Base-by-base conservation (phyloP, 2,329 filamentous ascomycete species). In the Emericellopsis cladophorae region DNA sequence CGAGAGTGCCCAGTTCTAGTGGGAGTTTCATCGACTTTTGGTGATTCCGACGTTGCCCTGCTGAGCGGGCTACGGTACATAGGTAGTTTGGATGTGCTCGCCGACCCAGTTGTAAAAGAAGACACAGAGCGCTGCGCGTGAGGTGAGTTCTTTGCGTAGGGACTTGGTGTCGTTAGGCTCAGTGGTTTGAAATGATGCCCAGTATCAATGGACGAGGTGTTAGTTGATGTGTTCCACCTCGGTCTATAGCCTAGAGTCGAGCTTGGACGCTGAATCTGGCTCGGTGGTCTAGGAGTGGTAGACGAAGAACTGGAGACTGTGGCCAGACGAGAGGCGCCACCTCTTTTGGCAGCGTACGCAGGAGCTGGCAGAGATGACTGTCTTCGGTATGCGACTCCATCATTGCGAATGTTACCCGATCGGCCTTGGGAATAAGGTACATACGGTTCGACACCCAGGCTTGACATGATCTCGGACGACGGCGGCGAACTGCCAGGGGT, bases 181-280 rank as follows among this genome's bases (percentile, higher is more conserved):
- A 81, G 59, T 10, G 80, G 74, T 50, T 76, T 81, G 60, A 78
- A 82, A 54, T 76, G 76, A 56, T 83, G 79, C 22, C 79, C 78
- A n/a, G 75, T 72, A 26, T 81, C 70, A n/a, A 78, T 64, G 45
- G 78, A 72, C 7, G 63, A 62, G 5, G 74, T 72, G 50, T 81
- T 86, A 6, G 78, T 75, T 24, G 79, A 83, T 10, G 52, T 54
- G 53, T 80, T 90, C 85, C 85, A 92, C 43, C 78, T 72, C 4
- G 85, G 85, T 39, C 81, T 76, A 42, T 73, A 67, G 43, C 72
- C 55, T 29, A 68, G 48, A 10, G 65, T 66, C 2, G 67, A 62
- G 32, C 63, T 54, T 42, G 72, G 64, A 39, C 70, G 65, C 41
- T 68, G 56, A 38, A 63, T 51, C 42, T 51, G 57, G 41, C 51